Evolutionary conservation across 192 early-diverging fungal genomes (phyloP), one percentile per base, ranked within the genome.

Genomic region (Lobosporangium transversale): DNA sequence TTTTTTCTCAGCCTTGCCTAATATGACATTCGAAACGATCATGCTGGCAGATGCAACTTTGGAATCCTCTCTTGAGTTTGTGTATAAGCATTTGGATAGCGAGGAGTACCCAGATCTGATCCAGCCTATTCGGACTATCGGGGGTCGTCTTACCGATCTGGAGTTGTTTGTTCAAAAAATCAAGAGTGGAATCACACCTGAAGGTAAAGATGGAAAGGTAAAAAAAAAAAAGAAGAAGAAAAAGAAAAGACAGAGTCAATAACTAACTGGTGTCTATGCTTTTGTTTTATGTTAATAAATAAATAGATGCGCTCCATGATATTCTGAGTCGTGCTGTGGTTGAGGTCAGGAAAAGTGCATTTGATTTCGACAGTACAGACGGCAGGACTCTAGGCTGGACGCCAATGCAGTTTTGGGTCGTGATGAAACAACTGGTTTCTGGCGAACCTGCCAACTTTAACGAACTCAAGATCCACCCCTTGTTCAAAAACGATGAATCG

Each of bases 91-190:
- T 44, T 43, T 90, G 26, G 79, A 79, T 57, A 52, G 63, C 18
- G 64, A 69, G 9, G 71, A 81, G 18, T 79, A 68, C 30, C 73
- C 82, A 15, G 70, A 80, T 36, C 33, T 88, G 37, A 60, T 73
- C 32, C 42, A 57, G 29, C 80, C 85, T 8, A 89, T 97, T 10
- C 65, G 82, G 29, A 86, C 86, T 0, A 81, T 99, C 5, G 98
- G 97, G 32, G 98, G 98, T 20, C 88, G 98, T 20, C 78, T 97
- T 17, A 93, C 91, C 49, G 96, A 99, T 79, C 75, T 99, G 36
- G 89, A 95, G 79, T 69, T 95, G 11, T 88, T 97, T 73, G 88
- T 95, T 37, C 92, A 94, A 66, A 98, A 98, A 69, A 88, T 98
- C 37, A 86, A 92, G 47, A 83, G 92, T 4, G 92, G 94, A 15